phyloP scores from a whole-genome alignment of 257 asterid species.

The Solanum etuberosum region DNA sequence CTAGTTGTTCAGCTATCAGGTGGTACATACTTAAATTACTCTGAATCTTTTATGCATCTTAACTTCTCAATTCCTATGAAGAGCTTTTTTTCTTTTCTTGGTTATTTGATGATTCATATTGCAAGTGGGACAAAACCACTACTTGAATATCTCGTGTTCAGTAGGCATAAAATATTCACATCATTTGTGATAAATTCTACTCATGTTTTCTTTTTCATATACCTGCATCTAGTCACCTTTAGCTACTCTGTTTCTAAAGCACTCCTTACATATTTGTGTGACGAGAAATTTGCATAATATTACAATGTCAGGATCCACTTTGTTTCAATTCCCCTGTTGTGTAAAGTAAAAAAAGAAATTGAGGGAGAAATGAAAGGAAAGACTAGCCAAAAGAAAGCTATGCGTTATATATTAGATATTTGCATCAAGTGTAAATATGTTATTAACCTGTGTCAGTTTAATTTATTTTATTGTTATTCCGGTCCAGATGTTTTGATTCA shows the following conservation, averaged over 20 bases:
- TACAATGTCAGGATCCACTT: background rate
- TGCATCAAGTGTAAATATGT: background rate
- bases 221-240: background rate
- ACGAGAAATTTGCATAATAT: background rate
- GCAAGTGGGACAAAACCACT: background rate
- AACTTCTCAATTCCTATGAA: background rate
- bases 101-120: background rate
- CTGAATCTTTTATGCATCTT: background rate
- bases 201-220: background rate
- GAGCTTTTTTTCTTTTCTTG: background rate
- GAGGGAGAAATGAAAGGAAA: background rate
- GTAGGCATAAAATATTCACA: background rate
- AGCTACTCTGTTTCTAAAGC: background rate
- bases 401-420: background rate
- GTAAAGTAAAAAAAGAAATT: background rate
- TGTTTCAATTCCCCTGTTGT: background rate
- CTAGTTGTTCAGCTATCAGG: background rate
- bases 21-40: background rate
- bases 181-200: background rate
- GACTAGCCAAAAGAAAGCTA: background rate
- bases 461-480: background rate
- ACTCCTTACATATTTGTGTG: background rate
- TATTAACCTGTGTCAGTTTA: background rate
- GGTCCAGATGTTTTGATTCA: constrained; percentile 65
- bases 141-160: background rate